phyloP scores from a whole-genome alignment of 108 stramenopile genomes.

The Discostella stelligeroides region DNA sequence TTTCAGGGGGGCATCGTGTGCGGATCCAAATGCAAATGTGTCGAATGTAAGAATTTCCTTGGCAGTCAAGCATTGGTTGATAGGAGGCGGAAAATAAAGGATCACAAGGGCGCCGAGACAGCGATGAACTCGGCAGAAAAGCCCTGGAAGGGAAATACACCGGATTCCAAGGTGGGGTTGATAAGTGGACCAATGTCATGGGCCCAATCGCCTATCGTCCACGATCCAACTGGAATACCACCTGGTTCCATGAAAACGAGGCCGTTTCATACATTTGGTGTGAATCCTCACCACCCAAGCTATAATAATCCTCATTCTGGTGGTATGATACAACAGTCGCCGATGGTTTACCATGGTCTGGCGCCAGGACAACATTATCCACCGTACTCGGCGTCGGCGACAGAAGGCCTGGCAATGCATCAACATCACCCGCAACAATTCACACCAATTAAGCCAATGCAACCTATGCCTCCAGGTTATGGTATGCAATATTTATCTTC shows the following conservation, averaged over 20 bases:
- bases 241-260: constrained; percentile 19
- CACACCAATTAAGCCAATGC: not conserved
- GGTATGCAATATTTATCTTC: constrained; percentile 8
- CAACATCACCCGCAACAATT: constrained; percentile 8
- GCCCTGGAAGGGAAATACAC: constrained; percentile 60
- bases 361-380: constrained; percentile 27
- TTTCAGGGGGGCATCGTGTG: constrained; percentile 93
- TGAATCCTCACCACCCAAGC: constrained; percentile 25
- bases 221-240: constrained; percentile 33
- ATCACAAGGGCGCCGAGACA: constrained; percentile 69
- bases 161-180: constrained; percentile 13
- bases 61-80: constrained; percentile 83
- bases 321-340: constrained; percentile 23
- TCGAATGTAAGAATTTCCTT: constrained; percentile 83
- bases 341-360: constrained; percentile 53
- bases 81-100: constrained; percentile 84
- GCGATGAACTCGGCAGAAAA: constrained; percentile 74
- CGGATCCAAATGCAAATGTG: constrained; percentile 93
- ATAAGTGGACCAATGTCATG: not conserved
- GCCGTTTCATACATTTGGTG: constrained; percentile 2
- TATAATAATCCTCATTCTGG: constrained; percentile 12
- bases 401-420: constrained; percentile 6
- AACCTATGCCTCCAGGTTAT: constrained; percentile 7
- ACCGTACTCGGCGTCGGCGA: constrained; percentile 22
- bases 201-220: constrained; percentile 27